These are phyloP conservation scores for Aegilops sharonensis DNA, from an alignment of 176 grass and related monocot genomes.

Conservation along the genomic window DNA sequence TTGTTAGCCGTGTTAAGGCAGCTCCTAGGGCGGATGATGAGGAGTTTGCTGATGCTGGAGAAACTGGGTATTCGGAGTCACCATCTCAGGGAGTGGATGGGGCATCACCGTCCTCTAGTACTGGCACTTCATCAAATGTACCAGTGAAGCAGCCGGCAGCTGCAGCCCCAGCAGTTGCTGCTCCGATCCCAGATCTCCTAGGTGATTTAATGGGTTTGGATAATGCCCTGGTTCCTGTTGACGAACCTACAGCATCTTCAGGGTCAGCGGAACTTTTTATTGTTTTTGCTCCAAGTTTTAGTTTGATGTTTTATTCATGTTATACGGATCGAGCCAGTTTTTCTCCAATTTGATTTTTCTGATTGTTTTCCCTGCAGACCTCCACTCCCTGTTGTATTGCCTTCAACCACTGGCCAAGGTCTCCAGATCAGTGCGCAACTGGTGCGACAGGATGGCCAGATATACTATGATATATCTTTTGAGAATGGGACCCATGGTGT, in stretches of 20 bases:
- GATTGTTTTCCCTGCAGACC: constrained; percentile 42
- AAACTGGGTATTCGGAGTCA: constrained; percentile 82
- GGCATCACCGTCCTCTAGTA: constrained; percentile 60
- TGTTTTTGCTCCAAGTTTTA: neutral
- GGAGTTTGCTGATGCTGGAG: constrained; percentile 75
- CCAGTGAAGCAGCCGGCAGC: constrained; percentile 45
- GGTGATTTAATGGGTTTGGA: constrained; percentile 91
- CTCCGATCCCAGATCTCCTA: constrained; percentile 85
- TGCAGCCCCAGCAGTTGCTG: constrained; percentile 18
- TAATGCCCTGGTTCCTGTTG: constrained; percentile 72
- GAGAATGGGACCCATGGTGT: constrained; percentile 71
- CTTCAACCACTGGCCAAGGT: constrained; percentile 82
- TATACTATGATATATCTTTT: constrained; percentile 85
- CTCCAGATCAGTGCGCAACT: constrained; percentile 96
- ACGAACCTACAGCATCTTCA: constrained; percentile 57
- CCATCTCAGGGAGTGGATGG: constrained; percentile 83
- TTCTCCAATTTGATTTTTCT: constrained; percentile 23
- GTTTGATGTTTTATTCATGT: constrained; percentile 7
- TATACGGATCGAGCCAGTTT: neutral
- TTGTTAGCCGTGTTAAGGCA: constrained; percentile 84
- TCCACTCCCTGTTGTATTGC: constrained; percentile 81
- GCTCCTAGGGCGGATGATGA: constrained; percentile 78
- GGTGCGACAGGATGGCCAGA: constrained; percentile 68
- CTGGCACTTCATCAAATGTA: constrained; percentile 56
- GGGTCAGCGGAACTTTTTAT: constrained; percentile 42